Evolutionary conservation across 805 yeast genomes (phyloP), one percentile per base, ranked within the genome.

Genomic region (Candida insectalens): DNA sequence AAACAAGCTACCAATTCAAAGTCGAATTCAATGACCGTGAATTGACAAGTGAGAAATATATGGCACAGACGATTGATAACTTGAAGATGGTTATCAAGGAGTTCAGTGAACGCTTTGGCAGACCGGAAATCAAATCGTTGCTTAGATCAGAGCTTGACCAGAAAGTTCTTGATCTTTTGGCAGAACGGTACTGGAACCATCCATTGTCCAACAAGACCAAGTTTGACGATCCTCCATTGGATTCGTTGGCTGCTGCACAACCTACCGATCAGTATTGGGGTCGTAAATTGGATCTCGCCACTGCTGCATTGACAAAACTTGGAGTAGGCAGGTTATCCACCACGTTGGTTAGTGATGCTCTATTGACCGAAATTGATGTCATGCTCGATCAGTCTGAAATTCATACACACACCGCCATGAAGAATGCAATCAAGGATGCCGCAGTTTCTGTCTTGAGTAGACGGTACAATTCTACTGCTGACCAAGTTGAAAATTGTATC

Each of bases 401-500:
- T 49, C 69, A 75, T 39, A 79, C 77, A 42, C 96, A 89, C 51
- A 94, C 94, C n/a, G 63, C 82, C 57, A 94, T 94, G 3, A 76
- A 75, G 44, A 72, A 74, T 28, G 78, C 84, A 3, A 87, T 92
- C 7, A 73, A 71, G 34, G 94, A 85, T 27, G 94, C 96, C 2
- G 94, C 96, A 0, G 68, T 72, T 21, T 64, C 77, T 17, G 95
- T 92, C 5, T 63, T 92, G 41, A 77, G 77, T 42, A 62, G 82
- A 19, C 75, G 89, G 43, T 92, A 71, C 53, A 83, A 77, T 43
- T 79, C 95, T 1, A 89, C 98, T 0, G 94, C 98, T 0, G 99
- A 94, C 55, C 99, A 92, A 55, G 97, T 92, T 5, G 99, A 92
- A 50, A 92, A 94, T 57, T 88, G 97, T 60, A 89, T 92, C 49